Conservation (phyloP, 2,329 filamentous ascomycete species). For the Epichloe bromicola region DNA sequence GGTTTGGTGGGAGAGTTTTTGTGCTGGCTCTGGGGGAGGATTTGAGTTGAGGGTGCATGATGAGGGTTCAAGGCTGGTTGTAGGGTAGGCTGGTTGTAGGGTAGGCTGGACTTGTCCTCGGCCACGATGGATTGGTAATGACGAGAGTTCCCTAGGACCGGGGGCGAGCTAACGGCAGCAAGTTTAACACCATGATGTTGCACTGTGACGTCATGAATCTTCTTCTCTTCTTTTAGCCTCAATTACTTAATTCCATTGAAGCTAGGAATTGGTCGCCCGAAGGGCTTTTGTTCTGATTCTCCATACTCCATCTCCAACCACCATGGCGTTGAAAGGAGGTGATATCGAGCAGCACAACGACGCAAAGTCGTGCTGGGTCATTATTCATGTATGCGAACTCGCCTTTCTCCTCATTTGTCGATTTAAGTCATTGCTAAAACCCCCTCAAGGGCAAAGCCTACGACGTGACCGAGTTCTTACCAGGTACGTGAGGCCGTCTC, state of each 20-base stretch:
- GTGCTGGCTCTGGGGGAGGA: not conserved
- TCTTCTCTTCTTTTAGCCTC: not conserved
- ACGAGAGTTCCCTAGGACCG: not conserved
- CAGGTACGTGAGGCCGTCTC: conserved; percentile 34
- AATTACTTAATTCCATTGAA: too few species aligned
- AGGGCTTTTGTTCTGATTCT: too few species aligned
- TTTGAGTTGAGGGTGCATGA: not conserved
- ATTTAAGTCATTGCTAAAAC: not conserved
- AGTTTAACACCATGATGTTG: too few species aligned
- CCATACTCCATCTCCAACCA: not conserved
- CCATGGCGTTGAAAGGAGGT: conserved; percentile 34
- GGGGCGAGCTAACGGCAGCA: not conserved
- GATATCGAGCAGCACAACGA: conserved; percentile 60
- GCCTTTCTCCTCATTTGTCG: not conserved
- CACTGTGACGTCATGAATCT: not conserved
- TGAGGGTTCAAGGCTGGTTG: too few species aligned
- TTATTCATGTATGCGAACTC: conserved; percentile 52
- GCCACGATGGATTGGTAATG: not conserved
- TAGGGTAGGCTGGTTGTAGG: too few species aligned
- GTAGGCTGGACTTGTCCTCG: too few species aligned
- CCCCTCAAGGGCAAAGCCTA: conserved; percentile 58
- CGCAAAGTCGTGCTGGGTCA: conserved; percentile 80
- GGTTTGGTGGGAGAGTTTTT: not conserved
- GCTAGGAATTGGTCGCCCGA: too few species aligned
- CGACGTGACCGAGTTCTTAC: conserved; percentile 82